These are phyloP conservation scores for Apiospora sp. DNA, from an alignment of 2,329 filamentous ascomycete species.

Conservation along the genomic window DNA sequence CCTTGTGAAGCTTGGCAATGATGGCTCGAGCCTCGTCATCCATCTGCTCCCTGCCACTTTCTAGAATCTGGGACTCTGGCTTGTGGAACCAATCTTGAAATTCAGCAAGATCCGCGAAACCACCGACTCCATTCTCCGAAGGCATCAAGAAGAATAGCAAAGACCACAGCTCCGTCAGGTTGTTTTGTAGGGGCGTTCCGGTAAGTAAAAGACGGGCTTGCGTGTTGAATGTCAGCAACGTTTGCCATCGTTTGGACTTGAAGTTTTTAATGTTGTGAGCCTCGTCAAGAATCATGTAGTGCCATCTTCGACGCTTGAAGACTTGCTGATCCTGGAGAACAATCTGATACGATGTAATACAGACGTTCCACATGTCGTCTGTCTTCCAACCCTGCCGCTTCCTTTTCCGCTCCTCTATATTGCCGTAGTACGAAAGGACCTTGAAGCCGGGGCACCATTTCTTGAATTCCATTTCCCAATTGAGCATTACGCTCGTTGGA, in stretches of 20 bases:
- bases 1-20: constrained; percentile 92
- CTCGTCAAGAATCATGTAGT: constrained; percentile 98
- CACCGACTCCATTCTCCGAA: constrained; percentile 83
- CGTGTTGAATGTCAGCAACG: constrained; percentile 91
- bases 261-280: constrained; percentile 99
- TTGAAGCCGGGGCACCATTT: constrained; percentile 99
- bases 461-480: constrained; percentile 99
- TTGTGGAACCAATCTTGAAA: constrained; percentile 97
- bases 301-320: constrained; percentile 92
- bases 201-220: constrained; percentile 86
- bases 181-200: constrained; percentile 95
- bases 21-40: constrained; percentile 93
- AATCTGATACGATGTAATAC: constrained; percentile 97
- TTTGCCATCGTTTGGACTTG: constrained; percentile 96
- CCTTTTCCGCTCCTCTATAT: constrained; percentile 86
- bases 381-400: constrained; percentile 95
- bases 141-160: constrained; percentile 96
- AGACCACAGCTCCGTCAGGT: constrained; percentile 96
- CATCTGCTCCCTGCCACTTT: constrained; percentile 92
- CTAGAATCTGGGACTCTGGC: constrained; percentile 93
- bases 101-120: constrained; percentile 93
- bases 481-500: constrained; percentile 97
- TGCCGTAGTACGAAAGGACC: constrained; percentile 95
- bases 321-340: constrained; percentile 93
- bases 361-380: constrained; percentile 93